phyloP scores from a whole-genome alignment of 768 basidiomycete genomes.

The Solioccasus polychromus region DNA sequence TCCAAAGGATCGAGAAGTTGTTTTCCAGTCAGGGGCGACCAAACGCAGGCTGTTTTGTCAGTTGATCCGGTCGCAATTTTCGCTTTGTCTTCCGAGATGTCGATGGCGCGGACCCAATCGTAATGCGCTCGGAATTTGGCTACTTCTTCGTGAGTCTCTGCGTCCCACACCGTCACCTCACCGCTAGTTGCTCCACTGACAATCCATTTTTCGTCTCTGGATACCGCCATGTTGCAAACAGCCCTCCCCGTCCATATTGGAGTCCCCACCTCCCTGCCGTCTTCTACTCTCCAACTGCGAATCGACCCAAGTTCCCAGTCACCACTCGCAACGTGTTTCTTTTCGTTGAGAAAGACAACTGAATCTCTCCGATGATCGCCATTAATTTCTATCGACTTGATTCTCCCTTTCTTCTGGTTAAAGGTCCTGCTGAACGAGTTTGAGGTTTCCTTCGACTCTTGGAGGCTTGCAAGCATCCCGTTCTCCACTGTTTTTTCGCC shows the following conservation, averaged over 20 bases:
- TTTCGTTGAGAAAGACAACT: not conserved
- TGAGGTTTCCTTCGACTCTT: too few species aligned
- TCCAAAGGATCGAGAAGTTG: not conserved
- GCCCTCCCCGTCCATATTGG: not conserved
- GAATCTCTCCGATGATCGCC: not conserved
- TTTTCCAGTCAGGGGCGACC: not conserved
- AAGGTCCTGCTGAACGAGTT: too few species aligned
- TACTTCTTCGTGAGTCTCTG: not conserved
- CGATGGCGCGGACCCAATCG: not conserved
- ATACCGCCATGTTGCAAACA: not conserved
- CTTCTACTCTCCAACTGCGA: not conserved
- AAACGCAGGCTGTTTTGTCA: too few species aligned
- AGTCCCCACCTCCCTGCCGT: not conserved
- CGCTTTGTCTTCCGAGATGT: not conserved
- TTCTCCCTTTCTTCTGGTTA: too few species aligned
- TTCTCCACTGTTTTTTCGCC: too few species aligned
- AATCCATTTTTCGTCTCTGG: not conserved
- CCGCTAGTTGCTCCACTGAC: not conserved
- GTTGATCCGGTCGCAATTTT: too few species aligned
- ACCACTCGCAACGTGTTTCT: not conserved
- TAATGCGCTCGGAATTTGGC: not conserved
- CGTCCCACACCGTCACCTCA: not conserved
- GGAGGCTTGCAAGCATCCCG: too few species aligned
- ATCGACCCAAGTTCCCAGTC: not conserved
- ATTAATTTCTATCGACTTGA: not conserved